Evolutionary conservation across 805 yeast genomes (phyloP), one percentile per base, ranked within the genome.

Genomic region (Saturnispora kantuleensis): DNA sequence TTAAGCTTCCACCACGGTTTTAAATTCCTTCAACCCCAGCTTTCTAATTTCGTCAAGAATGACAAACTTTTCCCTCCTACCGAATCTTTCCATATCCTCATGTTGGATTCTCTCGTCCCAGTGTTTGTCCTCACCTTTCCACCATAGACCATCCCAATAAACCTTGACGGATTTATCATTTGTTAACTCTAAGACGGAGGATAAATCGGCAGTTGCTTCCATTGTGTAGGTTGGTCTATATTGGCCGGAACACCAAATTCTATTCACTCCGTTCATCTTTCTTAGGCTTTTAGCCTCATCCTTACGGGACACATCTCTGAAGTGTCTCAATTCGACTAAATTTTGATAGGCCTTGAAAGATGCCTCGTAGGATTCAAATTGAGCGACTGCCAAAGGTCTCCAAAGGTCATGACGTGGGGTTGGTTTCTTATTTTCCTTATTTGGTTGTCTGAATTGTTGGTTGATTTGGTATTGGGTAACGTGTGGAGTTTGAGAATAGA

Each of bases 221-320:
- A 86, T 95, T 10, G 94, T 71, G 64, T 81, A 85, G 0, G 93
- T 79, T 21, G 97, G 97, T 58, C 96, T 76, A 68, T 74, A 90
- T 64, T 85, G 95, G 39, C 86, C 90, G 46, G 82, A 76, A 60
- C 70, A 81, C 96, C 96, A 88, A 41, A 81, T 77, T 64, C 84
- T 81, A 1, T 94, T 93, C 47, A 77, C 84, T 38, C 71, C 74
- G 58, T 84, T 77, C 58, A 84, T 77, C 56, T 77, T 79, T 56
- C 96, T 74, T 71, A 82, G 67, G 38, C 70, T 67, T 56, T 76
- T 74, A 26, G 90, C 86, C 55, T 76, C 77, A 50, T 76, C 68
- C 41, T 63, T 61, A 50, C 73, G 69, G n/a, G 70, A 60, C 18
- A 76, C 70, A 58, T 85, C 93, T 57, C 97, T 74, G 63, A 77